These are phyloP conservation scores for Thalassiosira ordinaria DNA, from an alignment of 352 stramenopile species.

Conservation along the genomic window DNA sequence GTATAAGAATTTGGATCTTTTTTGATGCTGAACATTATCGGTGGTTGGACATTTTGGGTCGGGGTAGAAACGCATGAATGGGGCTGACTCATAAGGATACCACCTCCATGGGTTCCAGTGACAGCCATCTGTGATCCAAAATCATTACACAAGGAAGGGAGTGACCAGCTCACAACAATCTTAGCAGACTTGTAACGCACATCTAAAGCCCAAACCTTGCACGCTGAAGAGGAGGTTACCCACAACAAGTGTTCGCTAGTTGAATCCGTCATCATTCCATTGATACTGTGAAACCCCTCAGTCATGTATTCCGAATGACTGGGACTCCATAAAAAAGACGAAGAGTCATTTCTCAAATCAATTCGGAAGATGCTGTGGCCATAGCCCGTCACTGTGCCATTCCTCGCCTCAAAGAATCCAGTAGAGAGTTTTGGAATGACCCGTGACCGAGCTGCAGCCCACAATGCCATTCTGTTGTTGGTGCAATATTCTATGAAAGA, in stretches of 20 bases:
- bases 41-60: not conserved
- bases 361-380: conserved; percentile 76
- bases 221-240: conserved; percentile 68
- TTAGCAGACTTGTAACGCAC: conserved; percentile 60
- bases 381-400: conserved; percentile 37
- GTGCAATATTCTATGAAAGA: conserved; percentile 68
- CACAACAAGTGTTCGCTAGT: conserved; percentile 57
- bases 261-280: conserved; percentile 63
- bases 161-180: conserved; percentile 67
- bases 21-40: conserved; percentile 60
- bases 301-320: conserved; percentile 70
- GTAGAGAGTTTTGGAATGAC: conserved; percentile 51
- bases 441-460: conserved; percentile 63
- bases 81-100: conserved; percentile 54
- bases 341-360: conserved; percentile 68
- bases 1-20: conserved; percentile 56
- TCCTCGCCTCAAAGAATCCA: conserved; percentile 29
- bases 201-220: conserved; percentile 81
- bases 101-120: conserved; percentile 62
- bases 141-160: conserved; percentile 59
- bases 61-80: not conserved
- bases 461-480: conserved; percentile 66
- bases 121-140: conserved; percentile 36
- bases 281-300: conserved; percentile 78
- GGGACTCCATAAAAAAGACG: conserved; percentile 76